Evolutionary conservation across 169 alveolate genomes (phyloP).

Genomic region (Plasmodium berghei): DNA sequence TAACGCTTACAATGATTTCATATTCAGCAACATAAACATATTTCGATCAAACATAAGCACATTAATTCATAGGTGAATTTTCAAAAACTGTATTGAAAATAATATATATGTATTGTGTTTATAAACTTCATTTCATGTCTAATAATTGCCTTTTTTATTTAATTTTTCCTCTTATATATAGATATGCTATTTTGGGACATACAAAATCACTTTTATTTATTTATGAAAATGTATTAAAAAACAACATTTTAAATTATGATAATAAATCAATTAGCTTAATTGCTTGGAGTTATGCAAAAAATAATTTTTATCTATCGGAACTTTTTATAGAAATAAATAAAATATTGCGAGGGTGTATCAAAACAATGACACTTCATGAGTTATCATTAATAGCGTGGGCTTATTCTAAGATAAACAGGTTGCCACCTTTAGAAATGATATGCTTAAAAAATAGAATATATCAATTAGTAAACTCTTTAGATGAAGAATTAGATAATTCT

Average conservation of each 20-base stretch:
- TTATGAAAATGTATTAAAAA: slow-evolving; percentile 67
- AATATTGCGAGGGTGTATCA: slow-evolving; percentile 63
- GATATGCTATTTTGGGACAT: slow-evolving; percentile 72
- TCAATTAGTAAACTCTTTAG: slow-evolving; percentile 49
- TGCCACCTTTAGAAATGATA: slow-evolving; percentile 74
- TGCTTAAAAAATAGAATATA: slow-evolving; percentile 75
- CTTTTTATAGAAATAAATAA: slow-evolving; percentile 75
- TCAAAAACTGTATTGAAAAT: slow-evolving; percentile 20
- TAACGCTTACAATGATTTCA: slow-evolving; percentile 64
- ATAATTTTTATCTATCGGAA: slow-evolving; percentile 64
- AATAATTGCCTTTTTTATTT: slow-evolving; percentile 26
- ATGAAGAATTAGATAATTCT: slow-evolving; percentile 49
- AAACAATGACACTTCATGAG: slow-evolving; percentile 76
- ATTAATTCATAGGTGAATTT: slow-evolving; percentile 63
- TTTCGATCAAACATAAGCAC: slow-evolving; percentile 76
- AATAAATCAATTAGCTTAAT: slow-evolving; percentile 70
- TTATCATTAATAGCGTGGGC: slow-evolving; percentile 76
- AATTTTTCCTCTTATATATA: slow-evolving; percentile 9
- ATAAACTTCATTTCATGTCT: slow-evolving; percentile 2
- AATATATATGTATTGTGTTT: not conserved
- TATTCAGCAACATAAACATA: slow-evolving; percentile 58
- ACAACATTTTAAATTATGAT: slow-evolving; percentile 72
- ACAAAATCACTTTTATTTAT: slow-evolving; percentile 75
- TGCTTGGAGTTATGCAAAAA: slow-evolving; percentile 77
- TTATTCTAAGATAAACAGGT: slow-evolving; percentile 71